Percentiles rank a stretch among this genome's conserved stretches.
phyloP scores from a whole-genome alignment of 495 filamentous ascomycete species.

The Patellaria atrata region DNA sequence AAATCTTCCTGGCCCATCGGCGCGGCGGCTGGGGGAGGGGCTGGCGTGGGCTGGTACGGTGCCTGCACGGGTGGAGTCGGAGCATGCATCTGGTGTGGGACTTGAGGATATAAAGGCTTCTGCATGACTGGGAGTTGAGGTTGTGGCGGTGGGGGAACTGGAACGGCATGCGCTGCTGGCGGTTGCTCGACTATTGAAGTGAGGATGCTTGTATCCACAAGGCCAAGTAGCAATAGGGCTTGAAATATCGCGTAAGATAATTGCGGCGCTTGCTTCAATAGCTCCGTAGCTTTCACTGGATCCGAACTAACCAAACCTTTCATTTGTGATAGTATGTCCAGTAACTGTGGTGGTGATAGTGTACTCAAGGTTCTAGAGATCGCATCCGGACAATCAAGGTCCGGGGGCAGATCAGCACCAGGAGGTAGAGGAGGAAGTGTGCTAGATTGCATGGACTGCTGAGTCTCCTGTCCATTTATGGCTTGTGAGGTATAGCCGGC shows the following conservation, averaged over 20 bases:
- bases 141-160: slow-evolving; percentile 18
- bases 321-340: slow-evolving; percentile 92
- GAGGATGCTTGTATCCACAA: slow-evolving; percentile 58
- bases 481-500: slow-evolving; percentile 30
- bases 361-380: slow-evolving; percentile 80
- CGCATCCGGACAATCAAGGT: slow-evolving; percentile 71
- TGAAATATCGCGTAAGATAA: slow-evolving; percentile 95
- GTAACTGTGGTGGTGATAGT: slow-evolving; percentile 73
- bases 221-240: slow-evolving; percentile 77
- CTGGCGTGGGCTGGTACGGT: slow-evolving; percentile 31
- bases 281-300: slow-evolving; percentile 69
- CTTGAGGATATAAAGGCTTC: no score
- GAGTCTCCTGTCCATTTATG: slow-evolving; percentile 28
- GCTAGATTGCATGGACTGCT: slow-evolving; percentile 14
- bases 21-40: slow-evolving; percentile 23
- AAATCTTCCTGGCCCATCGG: slow-evolving; percentile 30
- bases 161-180: slow-evolving; percentile 20
- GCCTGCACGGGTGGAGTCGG: slow-evolving; percentile 44
- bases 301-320: slow-evolving; percentile 71
- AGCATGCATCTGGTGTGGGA: slow-evolving; percentile 18
- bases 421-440: slow-evolving; percentile 66
- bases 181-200: slow-evolving; percentile 43
- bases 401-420: slow-evolving; percentile 66
- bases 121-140: slow-evolving; percentile 15
- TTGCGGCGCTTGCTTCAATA: slow-evolving; percentile 81